Evolutionary conservation across 2,329 filamentous ascomycete genomes (phyloP).

Genomic region (Fusarium brevicatenulatum): DNA sequence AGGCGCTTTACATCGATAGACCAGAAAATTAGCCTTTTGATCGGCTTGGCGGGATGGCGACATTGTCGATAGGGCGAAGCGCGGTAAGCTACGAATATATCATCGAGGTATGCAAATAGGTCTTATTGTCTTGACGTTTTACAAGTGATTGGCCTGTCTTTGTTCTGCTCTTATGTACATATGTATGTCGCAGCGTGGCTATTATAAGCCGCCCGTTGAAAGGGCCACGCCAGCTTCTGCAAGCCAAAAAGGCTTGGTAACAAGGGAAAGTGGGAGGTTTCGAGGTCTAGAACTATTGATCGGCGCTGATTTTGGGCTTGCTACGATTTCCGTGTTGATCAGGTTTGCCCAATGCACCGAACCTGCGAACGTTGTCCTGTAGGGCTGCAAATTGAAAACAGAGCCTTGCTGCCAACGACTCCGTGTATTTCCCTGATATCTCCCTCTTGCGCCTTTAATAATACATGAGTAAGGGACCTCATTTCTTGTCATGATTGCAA

Average conservation of each 20-base stretch:
- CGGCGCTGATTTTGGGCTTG: conserved; percentile 14
- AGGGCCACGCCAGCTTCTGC: conserved; percentile 15
- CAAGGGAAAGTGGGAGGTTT: background rate
- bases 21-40: conserved; percentile 29
- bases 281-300: conserved; percentile 38
- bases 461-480: background rate
- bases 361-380: background rate
- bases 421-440: background rate
- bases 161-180: background rate
- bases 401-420: background rate
- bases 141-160: conserved; percentile 7
- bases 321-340: conserved; percentile 14
- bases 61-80: conserved; percentile 35
- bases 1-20: conserved; percentile 32
- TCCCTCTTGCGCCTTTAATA: background rate
- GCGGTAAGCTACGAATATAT: conserved; percentile 24
- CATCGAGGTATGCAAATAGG: conserved; percentile 2
- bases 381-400: conserved; percentile 3
- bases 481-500: background rate
- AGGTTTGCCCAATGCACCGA: background rate
- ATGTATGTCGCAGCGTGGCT: background rate
- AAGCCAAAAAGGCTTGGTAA: conserved; percentile 2
- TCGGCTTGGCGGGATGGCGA: conserved; percentile 35
- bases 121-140: conserved; percentile 15
- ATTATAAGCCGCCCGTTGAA: conserved; percentile 3